Conservation (phyloP, 768 basidiomycete species). For the Trametes punicea region DNA sequence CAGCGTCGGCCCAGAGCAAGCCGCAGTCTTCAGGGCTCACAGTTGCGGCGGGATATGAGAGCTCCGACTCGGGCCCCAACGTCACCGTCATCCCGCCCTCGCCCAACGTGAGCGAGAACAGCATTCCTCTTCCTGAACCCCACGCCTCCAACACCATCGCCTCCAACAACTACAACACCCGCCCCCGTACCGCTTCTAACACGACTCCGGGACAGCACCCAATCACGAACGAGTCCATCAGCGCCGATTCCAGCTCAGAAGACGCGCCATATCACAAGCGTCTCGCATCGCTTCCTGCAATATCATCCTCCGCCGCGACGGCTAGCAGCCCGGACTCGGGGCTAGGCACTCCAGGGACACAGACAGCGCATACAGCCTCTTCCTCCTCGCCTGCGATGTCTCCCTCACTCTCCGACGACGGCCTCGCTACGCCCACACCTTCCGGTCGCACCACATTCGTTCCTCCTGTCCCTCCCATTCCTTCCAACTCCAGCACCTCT, state of each 20-base stretch:
- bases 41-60: constrained; percentile 3
- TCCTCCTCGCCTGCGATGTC: constrained; percentile 6
- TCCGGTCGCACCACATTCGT: constrained; percentile 22
- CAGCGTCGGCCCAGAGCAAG: not conserved
- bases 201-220: not conserved
- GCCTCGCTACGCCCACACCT: constrained; percentile 25
- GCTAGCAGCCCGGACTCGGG: constrained; percentile 8
- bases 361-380: not conserved
- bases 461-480: constrained; percentile 15
- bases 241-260: constrained; percentile 1
- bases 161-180: not conserved
- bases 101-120: constrained; percentile 24
- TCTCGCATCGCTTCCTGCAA: constrained; percentile 16
- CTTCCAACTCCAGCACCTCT: constrained; percentile 6
- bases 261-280: constrained; percentile 9
- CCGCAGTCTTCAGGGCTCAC: constrained; percentile 1
- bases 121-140: constrained; percentile 11
- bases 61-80: constrained; percentile 26
- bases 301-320: constrained; percentile 8
- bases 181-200: constrained; percentile 4
- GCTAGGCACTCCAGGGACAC: not conserved
- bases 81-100: constrained; percentile 35
- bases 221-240: constrained; percentile 1
- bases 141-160: not conserved
- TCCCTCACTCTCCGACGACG: constrained; percentile 20